Percentiles rank a stretch among this genome's conserved stretches.
phyloP scores from a whole-genome alignment of 1,139 yeast genomes.

The Barnettozyma hawaiiensis region DNA sequence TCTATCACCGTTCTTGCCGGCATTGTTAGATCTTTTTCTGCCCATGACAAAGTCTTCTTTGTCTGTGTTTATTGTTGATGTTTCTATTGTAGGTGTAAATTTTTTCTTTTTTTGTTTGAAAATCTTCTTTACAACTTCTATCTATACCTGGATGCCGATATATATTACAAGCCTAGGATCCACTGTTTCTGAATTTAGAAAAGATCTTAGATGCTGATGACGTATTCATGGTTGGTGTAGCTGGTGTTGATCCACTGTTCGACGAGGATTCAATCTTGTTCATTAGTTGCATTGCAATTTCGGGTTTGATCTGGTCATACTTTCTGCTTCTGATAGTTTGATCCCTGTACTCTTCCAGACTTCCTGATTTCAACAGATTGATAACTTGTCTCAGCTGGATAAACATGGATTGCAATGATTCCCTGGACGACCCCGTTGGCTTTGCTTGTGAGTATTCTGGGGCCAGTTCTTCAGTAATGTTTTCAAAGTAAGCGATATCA shows the following conservation, averaged over 20 bases:
- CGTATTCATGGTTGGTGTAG: constrained; percentile 3
- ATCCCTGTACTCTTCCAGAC: constrained; percentile 48
- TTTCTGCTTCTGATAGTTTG: constrained; percentile 50
- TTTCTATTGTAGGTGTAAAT: too few species aligned
- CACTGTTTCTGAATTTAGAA: constrained; percentile 7
- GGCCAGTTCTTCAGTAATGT: constrained; percentile 40
- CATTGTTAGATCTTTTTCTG: constrained; percentile 28
- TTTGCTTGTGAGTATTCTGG: constrained; percentile 20
- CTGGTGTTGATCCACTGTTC: background rate
- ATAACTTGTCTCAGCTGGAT: constrained; percentile 58
- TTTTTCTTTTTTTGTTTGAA: too few species aligned
- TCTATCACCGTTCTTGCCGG: constrained; percentile 22
- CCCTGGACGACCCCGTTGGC: constrained; percentile 12
- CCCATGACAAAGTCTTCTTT: constrained; percentile 28
- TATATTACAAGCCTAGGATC: background rate
- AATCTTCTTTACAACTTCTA: too few species aligned
- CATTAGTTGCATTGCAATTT: constrained; percentile 47
- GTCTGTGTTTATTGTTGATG: background rate
- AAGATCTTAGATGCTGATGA: constrained; percentile 12
- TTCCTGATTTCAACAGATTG: constrained; percentile 46
- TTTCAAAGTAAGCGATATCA: constrained; percentile 57
- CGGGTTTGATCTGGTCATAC: constrained; percentile 56
- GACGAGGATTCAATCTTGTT: constrained; percentile 30
- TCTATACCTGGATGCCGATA: too few species aligned
- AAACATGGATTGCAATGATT: constrained; percentile 46